These are phyloP conservation scores for Trematosphaeria pertusa DNA, from an alignment of 2,329 filamentous ascomycete genomes.

Conservation along the genomic window DNA sequence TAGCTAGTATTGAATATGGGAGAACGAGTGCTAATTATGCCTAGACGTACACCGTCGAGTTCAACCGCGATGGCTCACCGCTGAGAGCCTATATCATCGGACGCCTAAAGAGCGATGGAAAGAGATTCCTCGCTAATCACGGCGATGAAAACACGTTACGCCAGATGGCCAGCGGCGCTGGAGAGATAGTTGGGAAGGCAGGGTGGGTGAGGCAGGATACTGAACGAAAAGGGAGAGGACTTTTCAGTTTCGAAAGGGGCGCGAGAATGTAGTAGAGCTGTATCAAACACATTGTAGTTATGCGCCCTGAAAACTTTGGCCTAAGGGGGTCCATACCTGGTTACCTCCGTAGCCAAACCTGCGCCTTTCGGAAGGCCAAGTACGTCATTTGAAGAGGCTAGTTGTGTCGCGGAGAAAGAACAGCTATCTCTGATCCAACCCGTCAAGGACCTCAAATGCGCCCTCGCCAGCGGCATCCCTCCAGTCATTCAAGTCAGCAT, in stretches of 20 bases:
- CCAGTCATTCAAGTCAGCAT: too few relatives aligned
- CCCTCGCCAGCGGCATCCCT: too few relatives aligned
- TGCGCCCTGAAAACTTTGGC: too few relatives aligned
- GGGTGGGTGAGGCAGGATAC: conserved; percentile 54
- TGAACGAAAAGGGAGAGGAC: conserved; percentile 31
- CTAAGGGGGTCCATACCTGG: too few relatives aligned
- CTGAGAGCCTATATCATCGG: conserved; percentile 60
- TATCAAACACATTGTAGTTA: too few relatives aligned
- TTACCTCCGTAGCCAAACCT: too few relatives aligned
- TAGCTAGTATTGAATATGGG: too few relatives aligned
- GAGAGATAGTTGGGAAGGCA: conserved; percentile 58
- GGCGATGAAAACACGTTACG: conserved; percentile 58
- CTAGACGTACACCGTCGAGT: conserved; percentile 68
- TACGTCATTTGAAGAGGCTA: too few relatives aligned
- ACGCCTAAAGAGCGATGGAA: conserved; percentile 53
- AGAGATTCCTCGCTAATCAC: conserved; percentile 65
- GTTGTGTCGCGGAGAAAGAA: too few relatives aligned
- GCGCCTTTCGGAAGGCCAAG: too few relatives aligned
- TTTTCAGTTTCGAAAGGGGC: conserved; percentile 37
- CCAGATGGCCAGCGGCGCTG: conserved; percentile 50
- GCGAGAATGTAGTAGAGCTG: conserved; percentile 22
- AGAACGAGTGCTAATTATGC: conserved; percentile 4
- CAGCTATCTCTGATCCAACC: too few relatives aligned
- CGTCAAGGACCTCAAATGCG: too few relatives aligned
- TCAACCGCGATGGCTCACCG: conserved; percentile 59